These are phyloP conservation scores for Euptelea pleiosperma DNA, from an alignment of 164 flowering plant genomes.

Conservation along the genomic window DNA sequence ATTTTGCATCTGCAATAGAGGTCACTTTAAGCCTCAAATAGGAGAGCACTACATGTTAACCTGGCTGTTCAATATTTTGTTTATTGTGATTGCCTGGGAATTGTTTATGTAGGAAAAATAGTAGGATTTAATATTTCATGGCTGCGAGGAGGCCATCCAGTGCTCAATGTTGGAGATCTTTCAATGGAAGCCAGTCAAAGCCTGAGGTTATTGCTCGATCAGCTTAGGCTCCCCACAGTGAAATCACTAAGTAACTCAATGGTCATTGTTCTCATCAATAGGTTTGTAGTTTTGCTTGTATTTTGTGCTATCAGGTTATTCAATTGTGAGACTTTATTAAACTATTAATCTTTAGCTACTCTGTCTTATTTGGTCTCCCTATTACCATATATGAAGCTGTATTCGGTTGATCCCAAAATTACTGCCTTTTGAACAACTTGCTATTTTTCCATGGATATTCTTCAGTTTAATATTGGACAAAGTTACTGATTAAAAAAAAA, in stretches of 20 bases:
- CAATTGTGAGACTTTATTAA: no score
- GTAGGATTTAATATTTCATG: conserved; percentile 74
- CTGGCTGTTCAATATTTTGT: neutral
- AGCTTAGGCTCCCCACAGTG: conserved; percentile 69
- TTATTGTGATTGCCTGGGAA: neutral
- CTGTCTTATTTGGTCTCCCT: neutral
- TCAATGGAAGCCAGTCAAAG: conserved; percentile 86
- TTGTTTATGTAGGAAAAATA: conserved; percentile 34
- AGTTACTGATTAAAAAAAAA: no score
- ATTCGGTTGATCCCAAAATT: neutral
- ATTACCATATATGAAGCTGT: no score
- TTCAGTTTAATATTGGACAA: neutral
- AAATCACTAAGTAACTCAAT: conserved; percentile 62
- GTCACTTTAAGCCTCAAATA: neutral
- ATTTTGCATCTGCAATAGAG: neutral
- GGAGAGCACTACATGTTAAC: neutral
- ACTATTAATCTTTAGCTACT: neutral
- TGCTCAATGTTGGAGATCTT: conserved; percentile 72
- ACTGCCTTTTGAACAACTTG: neutral
- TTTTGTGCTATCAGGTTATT: neutral
- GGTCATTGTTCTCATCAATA: conserved; percentile 70
- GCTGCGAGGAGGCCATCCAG: conserved; percentile 89
- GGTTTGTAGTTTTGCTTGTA: conserved; percentile 37
- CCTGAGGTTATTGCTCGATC: conserved; percentile 80
- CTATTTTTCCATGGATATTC: neutral